These are phyloP conservation scores for Arbutus unedo DNA, from an alignment of 148 eudicot genomes.

Conservation along the genomic window DNA sequence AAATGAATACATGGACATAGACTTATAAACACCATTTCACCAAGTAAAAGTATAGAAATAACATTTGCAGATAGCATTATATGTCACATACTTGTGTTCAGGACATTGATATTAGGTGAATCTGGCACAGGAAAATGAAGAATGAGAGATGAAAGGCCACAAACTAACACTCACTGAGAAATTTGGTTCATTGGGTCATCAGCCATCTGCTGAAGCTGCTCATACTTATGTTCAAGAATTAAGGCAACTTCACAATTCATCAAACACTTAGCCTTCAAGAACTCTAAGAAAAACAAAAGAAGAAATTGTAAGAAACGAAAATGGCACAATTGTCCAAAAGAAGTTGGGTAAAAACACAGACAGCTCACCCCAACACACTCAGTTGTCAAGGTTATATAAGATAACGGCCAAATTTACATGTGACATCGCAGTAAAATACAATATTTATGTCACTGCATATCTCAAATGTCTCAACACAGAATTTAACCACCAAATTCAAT, in stretches of 20 bases:
- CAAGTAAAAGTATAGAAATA: neutral
- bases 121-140: neutral
- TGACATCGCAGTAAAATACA: neutral
- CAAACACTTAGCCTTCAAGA: slow-evolving; percentile 90
- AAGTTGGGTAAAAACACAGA: no score
- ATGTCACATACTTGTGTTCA: neutral
- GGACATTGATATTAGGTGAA: neutral
- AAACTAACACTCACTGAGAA: slow-evolving; percentile 53
- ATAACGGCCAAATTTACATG: neutral
- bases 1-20: neutral
- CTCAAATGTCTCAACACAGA: neutral
- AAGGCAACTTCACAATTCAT: slow-evolving; percentile 91
- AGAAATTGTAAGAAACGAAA: neutral
- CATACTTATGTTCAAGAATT: slow-evolving; percentile 76
- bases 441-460: neutral
- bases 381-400: no score
- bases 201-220: slow-evolving; percentile 74
- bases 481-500: neutral
- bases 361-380: no score
- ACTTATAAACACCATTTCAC: neutral
- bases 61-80: neutral
- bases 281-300: slow-evolving; percentile 37
- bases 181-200: slow-evolving; percentile 80
- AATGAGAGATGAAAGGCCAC: neutral
- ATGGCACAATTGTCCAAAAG: no score